Percentiles rank a stretch among this genome's conserved stretches.
Evolutionary conservation across 2,329 filamentous ascomycete species (phyloP).

Genomic region (Podosphaera fusca): DNA sequence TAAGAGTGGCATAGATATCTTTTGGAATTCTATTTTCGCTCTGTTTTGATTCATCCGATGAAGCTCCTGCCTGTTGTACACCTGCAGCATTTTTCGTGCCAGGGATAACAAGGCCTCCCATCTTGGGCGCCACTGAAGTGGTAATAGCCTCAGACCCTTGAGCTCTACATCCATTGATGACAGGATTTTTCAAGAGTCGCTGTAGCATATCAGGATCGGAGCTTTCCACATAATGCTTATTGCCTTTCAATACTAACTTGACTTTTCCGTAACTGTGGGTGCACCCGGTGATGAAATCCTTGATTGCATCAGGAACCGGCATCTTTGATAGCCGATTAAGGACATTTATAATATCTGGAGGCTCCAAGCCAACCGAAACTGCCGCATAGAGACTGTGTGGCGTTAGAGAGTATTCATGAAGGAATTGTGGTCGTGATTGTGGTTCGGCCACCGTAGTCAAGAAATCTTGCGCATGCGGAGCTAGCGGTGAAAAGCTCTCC

Average conservation of each 20-base stretch:
- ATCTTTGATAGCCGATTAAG: conserved; percentile 79
- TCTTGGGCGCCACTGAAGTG: conserved; percentile 62
- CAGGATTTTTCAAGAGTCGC: conserved; percentile 59
- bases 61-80: conserved; percentile 44
- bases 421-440: conserved; percentile 64
- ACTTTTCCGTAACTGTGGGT: conserved; percentile 89
- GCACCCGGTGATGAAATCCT: conserved; percentile 49
- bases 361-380: conserved; percentile 78
- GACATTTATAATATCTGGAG: conserved; percentile 72
- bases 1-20: conserved; percentile 47
- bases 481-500: conserved; percentile 79
- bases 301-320: conserved; percentile 57
- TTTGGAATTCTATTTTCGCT: conserved; percentile 32
- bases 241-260: conserved; percentile 83
- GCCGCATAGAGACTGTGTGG: conserved; percentile 87
- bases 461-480: conserved; percentile 76
- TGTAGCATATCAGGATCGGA: conserved; percentile 72
- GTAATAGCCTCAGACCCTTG: conserved; percentile 49
- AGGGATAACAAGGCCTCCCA: conserved; percentile 72
- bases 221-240: conserved; percentile 83
- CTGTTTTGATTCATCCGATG: conserved; percentile 20
- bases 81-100: conserved; percentile 86
- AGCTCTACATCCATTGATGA: conserved; percentile 59
- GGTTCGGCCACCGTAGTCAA: conserved; percentile 91
- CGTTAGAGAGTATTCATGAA: conserved; percentile 86